Conservation (phyloP, 1,139 yeast genomes). For the Groenewaldozyma auringiensis region DNA sequence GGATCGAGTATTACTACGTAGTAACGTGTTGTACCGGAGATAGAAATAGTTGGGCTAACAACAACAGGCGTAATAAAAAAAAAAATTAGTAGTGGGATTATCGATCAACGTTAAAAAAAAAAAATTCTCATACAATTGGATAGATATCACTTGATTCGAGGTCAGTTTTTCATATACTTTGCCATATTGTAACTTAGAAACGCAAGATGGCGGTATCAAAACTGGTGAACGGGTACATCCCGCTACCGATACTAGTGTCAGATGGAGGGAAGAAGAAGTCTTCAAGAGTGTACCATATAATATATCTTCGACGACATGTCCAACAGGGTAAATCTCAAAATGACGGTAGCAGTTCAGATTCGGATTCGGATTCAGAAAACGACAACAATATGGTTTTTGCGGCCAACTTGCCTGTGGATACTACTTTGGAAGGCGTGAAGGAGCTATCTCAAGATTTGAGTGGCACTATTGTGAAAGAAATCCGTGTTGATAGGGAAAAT, state of each 20-base stretch:
- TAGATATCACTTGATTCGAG: neutral
- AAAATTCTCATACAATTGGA: no score
- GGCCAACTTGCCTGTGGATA: conserved; percentile 66
- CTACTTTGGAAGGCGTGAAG: conserved; percentile 47
- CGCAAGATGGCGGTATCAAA: conserved; percentile 6
- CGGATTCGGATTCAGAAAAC: conserved; percentile 31
- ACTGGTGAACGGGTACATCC: conserved; percentile 44
- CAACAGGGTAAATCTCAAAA: neutral
- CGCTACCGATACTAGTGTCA: conserved; percentile 43
- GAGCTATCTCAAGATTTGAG: conserved; percentile 50
- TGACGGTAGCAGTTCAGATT: conserved; percentile 9
- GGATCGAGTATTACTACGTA: no score
- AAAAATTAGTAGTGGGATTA: no score
- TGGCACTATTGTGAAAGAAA: conserved; percentile 52
- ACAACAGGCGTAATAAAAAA: no score
- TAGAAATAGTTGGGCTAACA: no score
- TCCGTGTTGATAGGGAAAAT: conserved; percentile 22
- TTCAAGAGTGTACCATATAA: conserved; percentile 21
- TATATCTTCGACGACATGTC: conserved; percentile 26
- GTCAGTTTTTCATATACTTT: neutral
- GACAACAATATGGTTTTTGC: conserved; percentile 53
- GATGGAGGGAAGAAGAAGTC: conserved; percentile 15
- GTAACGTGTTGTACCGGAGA: no score
- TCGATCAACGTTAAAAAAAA: no score
- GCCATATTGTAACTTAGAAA: neutral